Percentiles rank a stretch among this genome's conserved stretches.
Conservation (phyloP, 805 yeast species). For the Pichia membranifaciens region DNA sequence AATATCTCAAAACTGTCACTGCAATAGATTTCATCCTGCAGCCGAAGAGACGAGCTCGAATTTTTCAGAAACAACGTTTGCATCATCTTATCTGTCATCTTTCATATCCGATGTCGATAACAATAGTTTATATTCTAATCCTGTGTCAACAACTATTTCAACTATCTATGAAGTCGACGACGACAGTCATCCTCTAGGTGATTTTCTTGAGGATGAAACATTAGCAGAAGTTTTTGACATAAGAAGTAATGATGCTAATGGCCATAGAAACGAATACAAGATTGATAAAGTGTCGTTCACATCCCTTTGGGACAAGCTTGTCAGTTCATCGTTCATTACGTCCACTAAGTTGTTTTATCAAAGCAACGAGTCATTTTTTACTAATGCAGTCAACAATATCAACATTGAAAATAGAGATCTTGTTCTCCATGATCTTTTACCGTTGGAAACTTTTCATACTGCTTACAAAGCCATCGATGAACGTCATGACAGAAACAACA, state of each 20-base stretch:
- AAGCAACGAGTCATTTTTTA: not conserved
- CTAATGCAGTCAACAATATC: not conserved
- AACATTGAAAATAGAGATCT: conserved; percentile 2
- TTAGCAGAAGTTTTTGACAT: not conserved
- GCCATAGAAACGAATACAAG: too few species aligned
- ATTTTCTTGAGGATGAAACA: not conserved
- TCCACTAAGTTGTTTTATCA: conserved; percentile 1
- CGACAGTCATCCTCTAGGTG: not conserved
- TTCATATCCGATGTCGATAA: conserved; percentile 2
- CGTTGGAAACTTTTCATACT: conserved; percentile 7
- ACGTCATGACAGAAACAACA: not conserved
- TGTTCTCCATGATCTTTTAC: conserved; percentile 3
- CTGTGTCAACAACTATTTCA: not conserved
- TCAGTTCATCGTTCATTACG: not conserved
- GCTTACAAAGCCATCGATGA: not conserved
- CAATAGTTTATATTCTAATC: conserved; percentile 2
- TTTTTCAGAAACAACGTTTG: not conserved
- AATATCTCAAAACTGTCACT: not conserved
- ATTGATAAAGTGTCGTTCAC: too few species aligned
- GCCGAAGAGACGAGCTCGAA: not conserved
- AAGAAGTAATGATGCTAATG: too few species aligned
- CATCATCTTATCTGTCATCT: not conserved
- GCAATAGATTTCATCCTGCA: not conserved
- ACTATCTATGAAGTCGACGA: not conserved
- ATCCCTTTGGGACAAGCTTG: not conserved